Evolutionary conservation across 345 rosid species (phyloP), one percentile per base, ranked within the genome.

Genomic region (Lepidium aucheri): DNA sequence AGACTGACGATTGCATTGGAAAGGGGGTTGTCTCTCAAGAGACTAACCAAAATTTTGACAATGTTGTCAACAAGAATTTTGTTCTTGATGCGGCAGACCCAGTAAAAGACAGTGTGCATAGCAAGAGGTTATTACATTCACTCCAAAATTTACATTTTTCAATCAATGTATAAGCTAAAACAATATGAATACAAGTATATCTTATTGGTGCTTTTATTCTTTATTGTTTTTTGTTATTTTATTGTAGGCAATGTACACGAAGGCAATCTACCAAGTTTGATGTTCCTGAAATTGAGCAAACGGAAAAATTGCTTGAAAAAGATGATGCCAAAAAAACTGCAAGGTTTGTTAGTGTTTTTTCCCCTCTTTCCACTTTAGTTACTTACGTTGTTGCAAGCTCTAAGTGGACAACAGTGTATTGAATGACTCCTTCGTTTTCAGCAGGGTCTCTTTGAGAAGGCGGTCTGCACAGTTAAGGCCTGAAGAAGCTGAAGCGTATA

Each of bases 301-400:
- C 28, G 2, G 57, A 70, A 35, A 72, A 54, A 26, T 34, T 53
- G 34, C 32, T 32, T 33, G 69, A 41, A 57, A 55, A 46, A 7
- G 64, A 41, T 65, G 70, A 45, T 65, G 17, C 67, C 47, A 71
- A 67, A 73, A 81, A 71, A 67, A 67, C 59, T 33, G 69, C 64
- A 54, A 79, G 92, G 92, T 86, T 54, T 55, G 67, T 59, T 49
- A 42, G 42, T 49, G 28, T 50, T 22, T 26, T 22, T 34, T 66
- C 20, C 1, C 38, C 18, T 36, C 44, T 42, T 57, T 40, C 60
- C 32, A 24, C 58, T 42, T 36, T 41, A 45, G 2, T 17, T 24
- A 28, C 33, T 4, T 13, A 46, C n/a, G 30, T 50, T 28, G 59
- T 16, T 39, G 41, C 66, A 58, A 65, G 30, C 12, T 39, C 18